Evolutionary conservation across 179 eudicot species (phyloP), one percentile per base, ranked within the genome.

Genomic region (Spergularia azorica): DNA sequence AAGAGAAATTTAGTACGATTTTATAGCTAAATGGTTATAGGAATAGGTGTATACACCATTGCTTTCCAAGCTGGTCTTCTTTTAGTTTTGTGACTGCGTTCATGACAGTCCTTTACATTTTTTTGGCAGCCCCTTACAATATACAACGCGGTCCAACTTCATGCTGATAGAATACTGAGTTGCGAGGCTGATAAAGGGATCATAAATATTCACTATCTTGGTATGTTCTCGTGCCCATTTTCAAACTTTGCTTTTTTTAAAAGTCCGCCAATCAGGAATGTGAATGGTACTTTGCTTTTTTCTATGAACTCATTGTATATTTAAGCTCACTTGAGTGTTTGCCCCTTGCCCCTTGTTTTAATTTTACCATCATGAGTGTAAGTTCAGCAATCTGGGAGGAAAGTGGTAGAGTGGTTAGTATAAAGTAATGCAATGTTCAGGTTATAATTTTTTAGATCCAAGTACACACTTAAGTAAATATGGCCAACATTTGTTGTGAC

Each of bases 181-280:
- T 75, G 63, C 62, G 85, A 81, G 79, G 74, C 68, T 73, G 71
- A 46, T 59, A 71, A 81, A 55, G 69, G 71, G 71, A 86, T 91
- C 79, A 73, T 71, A 55, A 71, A 79, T 75, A 89, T 95, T 74
- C 97, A 91, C 75, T 93, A 91, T 83, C 92, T 93, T 56, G 98
- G 98, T 92, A 89, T 56, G 13, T 65, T 64, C 57, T 70, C 71
- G 11, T 70, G 46, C 75, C 60, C 51, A 41, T 46, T 15, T 48
- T 48, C 64, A 3, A 71, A 39, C 18, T 51, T 56, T 50, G 38
- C 3, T 26, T 26, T 26, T 26, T 26, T 26, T 26, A 1, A 10
- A 6, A 43, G 48, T 18, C 60, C 18, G 10, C 11, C 13, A 41
- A 16, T 21, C 38, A 9, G 59, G 32, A 10, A 20, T 6, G 12